Conservation (phyloP, 176 grass and related monocot genomes). For the Avena atlantica region DNA sequence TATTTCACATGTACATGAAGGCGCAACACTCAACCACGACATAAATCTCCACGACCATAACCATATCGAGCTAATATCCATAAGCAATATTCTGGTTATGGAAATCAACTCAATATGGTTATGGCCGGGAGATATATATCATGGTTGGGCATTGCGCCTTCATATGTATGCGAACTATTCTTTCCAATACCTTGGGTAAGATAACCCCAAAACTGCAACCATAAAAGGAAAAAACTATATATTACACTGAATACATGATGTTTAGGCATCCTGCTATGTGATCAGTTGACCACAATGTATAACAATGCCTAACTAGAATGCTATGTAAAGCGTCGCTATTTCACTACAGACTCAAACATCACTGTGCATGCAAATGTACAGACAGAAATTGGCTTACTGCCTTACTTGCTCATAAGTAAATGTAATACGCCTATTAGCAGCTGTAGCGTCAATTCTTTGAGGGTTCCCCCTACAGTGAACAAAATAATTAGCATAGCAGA, state of each 20-base stretch:
- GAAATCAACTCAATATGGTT: background rate
- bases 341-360: conserved; percentile 1
- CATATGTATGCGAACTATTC: background rate
- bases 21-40: background rate
- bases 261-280: background rate
- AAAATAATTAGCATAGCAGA: conserved; percentile 27
- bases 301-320: conserved; percentile 24
- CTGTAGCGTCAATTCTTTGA: conserved; percentile 91
- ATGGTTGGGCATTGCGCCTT: background rate
- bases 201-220: background rate
- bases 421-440: conserved; percentile 83
- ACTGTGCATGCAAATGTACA: conserved; percentile 27
- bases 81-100: background rate
- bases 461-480: conserved; percentile 76
- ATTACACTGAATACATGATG: background rate
- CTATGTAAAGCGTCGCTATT: conserved; percentile 10
- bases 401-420: conserved; percentile 97
- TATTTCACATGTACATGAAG: background rate
- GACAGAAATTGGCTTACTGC: conserved; percentile 55
- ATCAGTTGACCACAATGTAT: conserved; percentile 4
- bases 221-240: background rate
- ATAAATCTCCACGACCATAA: background rate
- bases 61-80: background rate
- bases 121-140: background rate
- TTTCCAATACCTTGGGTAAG: conserved; percentile 35